These are phyloP conservation scores for Ambrosiella cleistominuta DNA, from an alignment of 2,329 filamentous ascomycete species.

Conservation along the genomic window DNA sequence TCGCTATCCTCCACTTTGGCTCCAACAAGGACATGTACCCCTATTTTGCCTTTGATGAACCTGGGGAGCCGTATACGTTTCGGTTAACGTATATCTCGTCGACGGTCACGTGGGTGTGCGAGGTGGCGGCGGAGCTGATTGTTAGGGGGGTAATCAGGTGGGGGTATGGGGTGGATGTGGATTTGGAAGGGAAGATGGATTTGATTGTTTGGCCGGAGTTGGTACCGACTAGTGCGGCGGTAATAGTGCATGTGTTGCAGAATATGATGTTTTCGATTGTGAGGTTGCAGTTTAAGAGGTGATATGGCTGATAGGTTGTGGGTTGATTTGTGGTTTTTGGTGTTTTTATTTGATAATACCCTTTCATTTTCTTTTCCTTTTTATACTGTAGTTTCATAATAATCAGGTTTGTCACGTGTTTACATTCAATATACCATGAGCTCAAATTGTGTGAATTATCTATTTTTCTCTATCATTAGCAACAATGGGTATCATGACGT, in stretches of 20 bases:
- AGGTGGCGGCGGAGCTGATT: constrained; percentile 42
- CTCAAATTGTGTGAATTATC: no score
- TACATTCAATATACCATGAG: no score
- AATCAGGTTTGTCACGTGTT: no score
- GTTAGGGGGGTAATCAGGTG: constrained; percentile 40
- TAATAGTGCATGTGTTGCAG: constrained; percentile 50
- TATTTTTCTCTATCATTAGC: background rate
- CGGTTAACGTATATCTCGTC: constrained; percentile 45
- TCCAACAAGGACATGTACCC: constrained; percentile 51
- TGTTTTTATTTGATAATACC: background rate
- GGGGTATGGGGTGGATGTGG: constrained; percentile 44
- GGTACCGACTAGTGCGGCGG: constrained; percentile 45
- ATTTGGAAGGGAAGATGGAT: constrained; percentile 46
- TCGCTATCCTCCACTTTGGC: constrained; percentile 48
- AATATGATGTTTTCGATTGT: constrained; percentile 58
- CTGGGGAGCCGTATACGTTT: constrained; percentile 39
- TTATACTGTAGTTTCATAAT: background rate
- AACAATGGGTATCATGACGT: constrained; percentile 10
- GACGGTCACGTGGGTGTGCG: constrained; percentile 48
- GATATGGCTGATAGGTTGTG: background rate
- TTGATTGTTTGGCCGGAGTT: constrained; percentile 50
- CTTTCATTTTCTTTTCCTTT: background rate
- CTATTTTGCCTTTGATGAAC: constrained; percentile 47
- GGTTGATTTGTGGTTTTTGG: background rate
- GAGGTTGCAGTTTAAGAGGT: constrained; percentile 36